Evolutionary conservation across 73 alveolate genomes (phyloP).

Genomic region (Effrenium voratum): DNA sequence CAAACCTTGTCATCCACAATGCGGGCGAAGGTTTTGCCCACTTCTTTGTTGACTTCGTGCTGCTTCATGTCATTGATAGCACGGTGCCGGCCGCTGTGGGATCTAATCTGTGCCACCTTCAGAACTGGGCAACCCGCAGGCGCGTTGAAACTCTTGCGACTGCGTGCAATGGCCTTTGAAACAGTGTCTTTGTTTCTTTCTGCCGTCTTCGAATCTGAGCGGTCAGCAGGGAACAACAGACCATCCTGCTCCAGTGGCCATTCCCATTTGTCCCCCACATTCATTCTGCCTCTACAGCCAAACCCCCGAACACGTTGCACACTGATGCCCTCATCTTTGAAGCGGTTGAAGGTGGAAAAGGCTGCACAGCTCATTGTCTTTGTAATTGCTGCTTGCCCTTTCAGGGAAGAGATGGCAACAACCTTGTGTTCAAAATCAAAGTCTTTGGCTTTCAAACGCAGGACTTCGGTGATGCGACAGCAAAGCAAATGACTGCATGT

Average conservation of each 20-base stretch:
- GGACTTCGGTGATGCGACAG: slow-evolving; percentile 11
- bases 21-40: slow-evolving; percentile 37
- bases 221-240: not conserved
- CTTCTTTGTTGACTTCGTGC: not conserved
- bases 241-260: not conserved
- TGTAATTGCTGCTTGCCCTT: not conserved
- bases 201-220: not conserved
- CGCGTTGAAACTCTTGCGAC: not conserved
- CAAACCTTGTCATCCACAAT: too few relatives aligned
- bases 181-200: not conserved
- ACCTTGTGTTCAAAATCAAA: not conserved
- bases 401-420: not conserved
- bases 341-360: not conserved
- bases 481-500: slow-evolving; percentile 10
- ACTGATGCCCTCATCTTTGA: not conserved
- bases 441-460: not conserved
- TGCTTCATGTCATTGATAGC: slow-evolving; percentile 14
- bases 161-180: not conserved
- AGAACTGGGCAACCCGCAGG: not conserved
- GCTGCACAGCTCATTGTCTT: not conserved
- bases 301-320: not conserved
- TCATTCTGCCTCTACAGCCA: not conserved
- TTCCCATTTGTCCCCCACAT: not conserved
- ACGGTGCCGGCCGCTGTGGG: slow-evolving; percentile 47
- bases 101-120: not conserved